A percentile compares a stretch with the other conserved stretches of the same genome.
Evolutionary conservation across 441 rosid genomes (phyloP).

Genomic region (Arabidopsis hybrid): DNA sequence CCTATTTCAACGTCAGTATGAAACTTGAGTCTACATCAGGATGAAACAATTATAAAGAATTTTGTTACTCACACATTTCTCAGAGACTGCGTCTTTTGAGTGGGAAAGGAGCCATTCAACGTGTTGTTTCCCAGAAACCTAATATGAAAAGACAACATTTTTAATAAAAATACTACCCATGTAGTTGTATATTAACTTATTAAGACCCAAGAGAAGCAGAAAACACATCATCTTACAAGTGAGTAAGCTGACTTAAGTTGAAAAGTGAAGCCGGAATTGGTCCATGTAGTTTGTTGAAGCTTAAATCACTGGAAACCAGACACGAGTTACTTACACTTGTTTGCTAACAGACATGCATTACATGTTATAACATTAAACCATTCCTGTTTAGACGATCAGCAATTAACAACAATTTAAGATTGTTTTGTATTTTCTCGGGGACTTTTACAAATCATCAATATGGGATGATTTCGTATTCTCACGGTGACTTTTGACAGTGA

Average conservation of each 20-base stretch:
- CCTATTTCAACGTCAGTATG: too few species aligned
- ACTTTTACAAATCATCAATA: not conserved
- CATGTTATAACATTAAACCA: not conserved
- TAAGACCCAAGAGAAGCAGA: slow-evolving; percentile 7
- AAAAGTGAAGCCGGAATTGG: slow-evolving; percentile 59
- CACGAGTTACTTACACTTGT: too few species aligned
- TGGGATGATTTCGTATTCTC: too few species aligned
- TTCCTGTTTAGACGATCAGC: not conserved
- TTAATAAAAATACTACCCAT: too few species aligned
- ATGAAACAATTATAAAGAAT: not conserved
- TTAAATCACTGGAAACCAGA: slow-evolving; percentile 61
- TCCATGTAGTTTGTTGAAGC: slow-evolving; percentile 65
- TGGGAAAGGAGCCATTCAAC: slow-evolving; percentile 64
- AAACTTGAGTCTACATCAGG: too few species aligned
- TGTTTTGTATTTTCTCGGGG: not conserved
- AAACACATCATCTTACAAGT: slow-evolving; percentile 50
- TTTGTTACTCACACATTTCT: slow-evolving; percentile 58
- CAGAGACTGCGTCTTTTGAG: slow-evolving; percentile 54
- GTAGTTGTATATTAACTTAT: too few species aligned
- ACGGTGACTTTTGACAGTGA: too few species aligned
- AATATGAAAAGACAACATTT: slow-evolving; percentile 22
- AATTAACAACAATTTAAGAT: too few species aligned
- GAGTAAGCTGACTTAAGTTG: slow-evolving; percentile 49
- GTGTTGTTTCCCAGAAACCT: slow-evolving; percentile 62
- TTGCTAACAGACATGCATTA: not conserved